A percentile compares a stretch with the other conserved stretches of the same genome.
phyloP scores from a whole-genome alignment of 306 rosid species.

The Biancaea sappan region DNA sequence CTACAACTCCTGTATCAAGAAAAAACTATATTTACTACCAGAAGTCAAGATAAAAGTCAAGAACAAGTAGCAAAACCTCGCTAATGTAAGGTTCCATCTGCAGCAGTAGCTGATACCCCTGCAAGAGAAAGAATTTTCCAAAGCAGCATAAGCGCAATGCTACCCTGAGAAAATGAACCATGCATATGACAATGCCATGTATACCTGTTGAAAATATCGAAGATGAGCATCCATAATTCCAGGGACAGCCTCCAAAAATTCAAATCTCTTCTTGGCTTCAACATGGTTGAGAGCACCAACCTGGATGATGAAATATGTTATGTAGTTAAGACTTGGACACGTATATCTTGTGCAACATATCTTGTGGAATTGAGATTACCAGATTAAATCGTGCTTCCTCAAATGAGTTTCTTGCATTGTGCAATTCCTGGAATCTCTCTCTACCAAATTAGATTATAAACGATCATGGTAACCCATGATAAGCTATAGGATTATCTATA shows the following conservation, averaged over 20 bases:
- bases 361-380: constrained; percentile 51
- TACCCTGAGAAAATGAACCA: background rate
- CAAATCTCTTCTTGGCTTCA: constrained; percentile 79
- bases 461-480: constrained; percentile 53
- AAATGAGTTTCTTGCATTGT: constrained; percentile 63
- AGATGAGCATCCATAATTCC: constrained; percentile 88
- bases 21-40: background rate
- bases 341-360: constrained; percentile 24
- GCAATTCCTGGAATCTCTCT: constrained; percentile 82
- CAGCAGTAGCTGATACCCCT: constrained; percentile 56
- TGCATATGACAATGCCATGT: constrained; percentile 12
- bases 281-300: constrained; percentile 68
- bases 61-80: constrained; percentile 37
- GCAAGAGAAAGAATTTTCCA: constrained; percentile 22
- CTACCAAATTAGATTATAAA: constrained; percentile 66
- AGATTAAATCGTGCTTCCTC: constrained; percentile 86
- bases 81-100: constrained; percentile 56
- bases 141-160: constrained; percentile 1
- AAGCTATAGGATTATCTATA: constrained; percentile 32
- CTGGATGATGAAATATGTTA: constrained; percentile 41
- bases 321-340: constrained; percentile 22
- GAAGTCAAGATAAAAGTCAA: constrained; percentile 19
- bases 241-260: constrained; percentile 80
- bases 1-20: background rate
- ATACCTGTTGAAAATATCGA: constrained; percentile 79